These are phyloP conservation scores for Alternaria sp. DNA, from an alignment of 2,329 filamentous ascomycete species.

Conservation along the genomic window DNA sequence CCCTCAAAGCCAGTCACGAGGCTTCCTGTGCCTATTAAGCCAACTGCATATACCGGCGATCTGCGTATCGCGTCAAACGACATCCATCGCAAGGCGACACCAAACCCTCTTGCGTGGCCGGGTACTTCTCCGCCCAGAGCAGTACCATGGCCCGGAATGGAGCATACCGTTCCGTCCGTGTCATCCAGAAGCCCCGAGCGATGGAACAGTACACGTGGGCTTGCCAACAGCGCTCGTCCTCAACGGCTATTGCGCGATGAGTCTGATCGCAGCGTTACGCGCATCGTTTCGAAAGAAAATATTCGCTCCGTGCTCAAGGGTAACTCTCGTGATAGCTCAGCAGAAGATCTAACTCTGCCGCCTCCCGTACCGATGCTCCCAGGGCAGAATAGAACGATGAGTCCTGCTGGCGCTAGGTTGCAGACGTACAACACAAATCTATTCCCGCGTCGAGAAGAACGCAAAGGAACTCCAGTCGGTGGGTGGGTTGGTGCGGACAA, in stretches of 20 bases:
- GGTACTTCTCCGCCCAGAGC: conserved; percentile 1
- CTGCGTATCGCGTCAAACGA: conserved; percentile 15
- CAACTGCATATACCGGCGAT: conserved; percentile 16
- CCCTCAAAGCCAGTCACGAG: conserved; percentile 14
- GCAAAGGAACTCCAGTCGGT: conserved; percentile 20
- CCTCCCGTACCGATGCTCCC: not conserved
- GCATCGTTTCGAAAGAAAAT: conserved; percentile 43
- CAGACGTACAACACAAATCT: conserved; percentile 38
- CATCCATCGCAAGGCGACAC: not conserved
- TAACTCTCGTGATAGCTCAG: conserved; percentile 25
- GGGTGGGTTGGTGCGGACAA: conserved; percentile 7
- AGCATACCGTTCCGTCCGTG: conserved; percentile 20
- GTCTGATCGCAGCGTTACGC: conserved; percentile 16
- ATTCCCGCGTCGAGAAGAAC: conserved; percentile 32
- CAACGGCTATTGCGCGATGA: conserved; percentile 2
- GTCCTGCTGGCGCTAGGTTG: conserved; percentile 6
- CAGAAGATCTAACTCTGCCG: conserved; percentile 17
- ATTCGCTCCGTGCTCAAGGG: conserved; percentile 35
- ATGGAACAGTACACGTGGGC: not conserved
- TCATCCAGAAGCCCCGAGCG: conserved; percentile 30
- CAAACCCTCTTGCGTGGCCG: conserved; percentile 9
- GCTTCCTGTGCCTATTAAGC: conserved; percentile 25
- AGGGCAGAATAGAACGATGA: not conserved
- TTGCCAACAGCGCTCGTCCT: not conserved
- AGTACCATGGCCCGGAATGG: conserved; percentile 13